Evolutionary conservation across 2,329 filamentous ascomycete genomes (phyloP), one percentile per base, ranked within the genome.

Genomic region (Ophiostoma pallidulum): DNA sequence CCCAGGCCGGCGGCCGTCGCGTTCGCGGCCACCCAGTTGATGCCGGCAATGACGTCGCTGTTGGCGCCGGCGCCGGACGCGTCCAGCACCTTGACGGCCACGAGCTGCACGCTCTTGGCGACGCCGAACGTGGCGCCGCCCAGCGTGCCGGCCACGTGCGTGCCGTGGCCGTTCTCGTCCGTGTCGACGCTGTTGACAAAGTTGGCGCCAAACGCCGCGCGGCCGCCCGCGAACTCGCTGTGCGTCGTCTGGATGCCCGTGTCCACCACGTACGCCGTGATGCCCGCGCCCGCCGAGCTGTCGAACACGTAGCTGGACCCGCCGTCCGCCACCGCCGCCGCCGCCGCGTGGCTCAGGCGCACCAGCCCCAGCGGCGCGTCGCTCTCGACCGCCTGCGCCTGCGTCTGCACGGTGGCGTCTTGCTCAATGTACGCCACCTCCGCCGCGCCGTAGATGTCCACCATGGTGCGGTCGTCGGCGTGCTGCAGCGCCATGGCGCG

Each of bases 251-350:
- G 65, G 59, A 84, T 76, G 54, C 81, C 81, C 6, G 80, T 83
- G 62, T 85, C 81, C 35, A 85, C 73, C 20, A 85, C 64, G 59
- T 78, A 85, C 24, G 71, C 73, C 19, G 74, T 80, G 55, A 77
- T 74, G n/a, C 73, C 74, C 53, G 69, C 49, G 28, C 76, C 77
- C 19, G 70, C 72, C 12, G 65, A 67, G 48, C 64, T 62, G 58
- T 80, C 74, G 52, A 77, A 80, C 43, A 72, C 55, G 58, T 78
- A 79, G 45, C 58, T 62, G 7, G 51, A 47, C 13, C 57, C 54
- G 9, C 57, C 54, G 29, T 57, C 66, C 16, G 62, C 51, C 54
- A 9, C 57, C 54, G 29, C 57, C 66, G 16, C 62, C 51, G 12
- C 58, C 42, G 20, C n/a, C n/a, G 63, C 54, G 58, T 71, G 65